Conservation (phyloP, 139 green algal species). For the Zygnema circumcarinatum region DNA sequence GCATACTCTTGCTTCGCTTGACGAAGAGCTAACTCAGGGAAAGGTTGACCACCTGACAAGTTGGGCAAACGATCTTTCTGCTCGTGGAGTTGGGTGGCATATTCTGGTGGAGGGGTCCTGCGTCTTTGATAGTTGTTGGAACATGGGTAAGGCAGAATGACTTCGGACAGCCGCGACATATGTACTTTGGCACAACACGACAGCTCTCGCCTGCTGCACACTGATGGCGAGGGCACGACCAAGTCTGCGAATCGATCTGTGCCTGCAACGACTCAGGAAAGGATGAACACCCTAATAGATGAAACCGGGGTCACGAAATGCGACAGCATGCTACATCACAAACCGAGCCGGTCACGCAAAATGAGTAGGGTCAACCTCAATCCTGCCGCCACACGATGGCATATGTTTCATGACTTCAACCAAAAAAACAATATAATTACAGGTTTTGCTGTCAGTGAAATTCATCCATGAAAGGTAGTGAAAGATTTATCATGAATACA, state of each 20-base stretch:
- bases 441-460: no score
- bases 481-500: no score
- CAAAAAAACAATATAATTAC: not conserved
- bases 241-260: not conserved
- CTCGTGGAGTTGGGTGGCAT: not conserved
- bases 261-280: not conserved
- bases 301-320: no score
- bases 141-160: not conserved
- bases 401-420: not conserved
- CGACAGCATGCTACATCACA: no score
- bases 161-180: not conserved
- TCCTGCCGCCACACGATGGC: not conserved
- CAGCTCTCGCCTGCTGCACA: not conserved
- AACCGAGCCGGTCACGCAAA: not conserved
- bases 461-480: no score
- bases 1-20: no score
- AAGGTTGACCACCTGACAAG: not conserved
- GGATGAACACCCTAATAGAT: no score
- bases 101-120: not conserved
- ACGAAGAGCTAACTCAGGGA: no score
- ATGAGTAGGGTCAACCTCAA: not conserved
- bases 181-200: not conserved
- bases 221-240: not conserved
- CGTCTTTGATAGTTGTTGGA: not conserved
- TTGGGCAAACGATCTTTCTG: not conserved